phyloP scores from a whole-genome alignment of 2,329 filamentous ascomycete species.

The Penicillium sp. region DNA sequence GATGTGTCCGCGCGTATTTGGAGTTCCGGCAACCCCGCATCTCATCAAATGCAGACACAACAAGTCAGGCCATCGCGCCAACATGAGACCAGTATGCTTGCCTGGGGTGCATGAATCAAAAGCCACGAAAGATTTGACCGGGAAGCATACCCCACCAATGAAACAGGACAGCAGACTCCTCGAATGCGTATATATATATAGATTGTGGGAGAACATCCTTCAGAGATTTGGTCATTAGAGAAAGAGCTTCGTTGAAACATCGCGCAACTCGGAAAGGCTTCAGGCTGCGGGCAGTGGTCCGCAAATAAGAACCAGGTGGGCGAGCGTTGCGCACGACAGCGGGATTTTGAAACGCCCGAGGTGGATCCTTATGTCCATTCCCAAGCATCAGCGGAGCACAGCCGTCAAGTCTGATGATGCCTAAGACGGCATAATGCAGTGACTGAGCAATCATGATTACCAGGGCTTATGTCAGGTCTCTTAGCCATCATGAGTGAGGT shows the following conservation, averaged over 20 bases:
- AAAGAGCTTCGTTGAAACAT: no score
- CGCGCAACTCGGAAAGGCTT: not conserved
- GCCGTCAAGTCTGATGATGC: constrained; percentile 15
- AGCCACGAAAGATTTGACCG: not conserved
- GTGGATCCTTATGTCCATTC: constrained; percentile 17
- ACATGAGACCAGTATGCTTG: not conserved
- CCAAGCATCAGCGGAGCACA: constrained; percentile 6
- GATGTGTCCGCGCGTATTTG: not conserved
- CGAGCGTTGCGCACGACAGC: not conserved
- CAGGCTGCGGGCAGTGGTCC: not conserved
- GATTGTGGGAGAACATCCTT: not conserved
- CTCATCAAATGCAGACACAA: not conserved
- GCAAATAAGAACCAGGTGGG: not conserved
- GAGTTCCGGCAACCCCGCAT: not conserved
- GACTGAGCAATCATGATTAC: not conserved
- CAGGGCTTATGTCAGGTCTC: constrained; percentile 3
- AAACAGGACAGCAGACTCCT: not conserved
- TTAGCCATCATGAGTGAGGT: not conserved
- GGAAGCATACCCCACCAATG: not conserved
- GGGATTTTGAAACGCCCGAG: constrained; percentile 25
- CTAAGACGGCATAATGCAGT: not conserved
- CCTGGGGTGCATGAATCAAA: not conserved
- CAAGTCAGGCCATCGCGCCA: not conserved
- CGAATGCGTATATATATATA: no score
- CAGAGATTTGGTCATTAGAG: no score